These are phyloP conservation scores for Gonium pectorale DNA, from an alignment of 139 green algal genomes.

Conservation along the genomic window DNA sequence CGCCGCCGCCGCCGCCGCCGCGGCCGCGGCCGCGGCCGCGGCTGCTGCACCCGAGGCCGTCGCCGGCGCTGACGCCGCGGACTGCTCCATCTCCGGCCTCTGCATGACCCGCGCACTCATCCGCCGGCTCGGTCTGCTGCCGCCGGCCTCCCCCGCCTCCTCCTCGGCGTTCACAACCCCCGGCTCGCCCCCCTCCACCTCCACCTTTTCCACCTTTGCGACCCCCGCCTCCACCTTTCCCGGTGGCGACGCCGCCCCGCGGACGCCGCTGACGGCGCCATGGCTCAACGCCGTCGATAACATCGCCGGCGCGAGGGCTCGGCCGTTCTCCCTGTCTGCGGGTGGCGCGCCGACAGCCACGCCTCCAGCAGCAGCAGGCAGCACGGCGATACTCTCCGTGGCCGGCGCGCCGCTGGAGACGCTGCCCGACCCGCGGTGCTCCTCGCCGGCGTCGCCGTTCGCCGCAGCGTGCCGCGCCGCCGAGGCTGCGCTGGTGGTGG, in stretches of 20 bases:
- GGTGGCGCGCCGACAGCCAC: too few relatives aligned
- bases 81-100: constrained; percentile 6
- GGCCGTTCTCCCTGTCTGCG: too few relatives aligned
- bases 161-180: background rate
- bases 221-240: too few relatives aligned
- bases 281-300: background rate
- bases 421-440: too few relatives aligned
- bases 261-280: too few relatives aligned
- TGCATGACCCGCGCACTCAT: background rate
- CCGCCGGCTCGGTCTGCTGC: background rate
- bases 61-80: background rate
- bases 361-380: too few relatives aligned
- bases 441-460: background rate
- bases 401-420: too few relatives aligned
- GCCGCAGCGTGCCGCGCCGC: background rate
- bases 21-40: background rate
- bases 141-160: background rate
- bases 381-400: too few relatives aligned
- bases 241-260: background rate
- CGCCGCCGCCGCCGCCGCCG: background rate
- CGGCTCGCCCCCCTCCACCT: background rate
- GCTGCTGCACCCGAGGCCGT: background rate
- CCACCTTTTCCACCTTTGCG: too few relatives aligned
- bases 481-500: background rate
- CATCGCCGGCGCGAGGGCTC: background rate